Base-by-base conservation (phyloP, 345 rosid genomes). In the Anastatica hierochuntica region DNA sequence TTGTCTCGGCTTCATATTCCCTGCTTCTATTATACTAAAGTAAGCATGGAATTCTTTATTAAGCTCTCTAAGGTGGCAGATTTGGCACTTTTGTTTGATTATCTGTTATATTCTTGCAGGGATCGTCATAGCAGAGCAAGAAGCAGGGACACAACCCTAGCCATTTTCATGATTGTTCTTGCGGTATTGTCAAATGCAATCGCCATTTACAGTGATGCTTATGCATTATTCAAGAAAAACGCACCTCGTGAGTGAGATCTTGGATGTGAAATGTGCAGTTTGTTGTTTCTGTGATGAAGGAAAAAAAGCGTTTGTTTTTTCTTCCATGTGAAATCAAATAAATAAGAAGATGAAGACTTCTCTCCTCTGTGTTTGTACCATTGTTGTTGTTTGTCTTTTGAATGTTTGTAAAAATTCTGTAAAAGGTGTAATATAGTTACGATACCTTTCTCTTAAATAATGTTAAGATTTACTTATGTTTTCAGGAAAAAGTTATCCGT, bases 1-100 rank as follows among this genome's bases (percentile, higher is more conserved):
- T 61, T 79, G 85, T 53, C 76, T 74, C 26, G 82, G 82, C 11
- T 77, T 79, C 75, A 79, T 79, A 14, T 79, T 79, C 68, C 85
- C 85, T 3, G 82, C 85, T 59, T 63, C 82, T 37, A 53, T 77
- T 34, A 66, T 77, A 12, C 78, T 77, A 16, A 72, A 72, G 85
- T 77, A 49, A 70, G 6, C 5, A 6, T 4, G 3, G 10, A 5
- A 37, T 43, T 29, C 7, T 29, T 6, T 8, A 29, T 6, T 29
- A 29, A 6, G 9, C 3, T 29, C 33, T 8, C 6, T 29, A 4
- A 29, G n/a, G 8, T 29, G 9, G 37, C 14, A 15, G 43, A 23
- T 20, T 30, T 30, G 26, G 27, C 40, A 0, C 5, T 31, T 54
- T 4, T 57, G 42, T 29, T 31, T 31, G n/a, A 11, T 17, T 39